Percentiles rank a stretch among this genome's conserved stretches.
phyloP scores from a whole-genome alignment of 129 eudicot genomes.

The Apium graveolens region DNA sequence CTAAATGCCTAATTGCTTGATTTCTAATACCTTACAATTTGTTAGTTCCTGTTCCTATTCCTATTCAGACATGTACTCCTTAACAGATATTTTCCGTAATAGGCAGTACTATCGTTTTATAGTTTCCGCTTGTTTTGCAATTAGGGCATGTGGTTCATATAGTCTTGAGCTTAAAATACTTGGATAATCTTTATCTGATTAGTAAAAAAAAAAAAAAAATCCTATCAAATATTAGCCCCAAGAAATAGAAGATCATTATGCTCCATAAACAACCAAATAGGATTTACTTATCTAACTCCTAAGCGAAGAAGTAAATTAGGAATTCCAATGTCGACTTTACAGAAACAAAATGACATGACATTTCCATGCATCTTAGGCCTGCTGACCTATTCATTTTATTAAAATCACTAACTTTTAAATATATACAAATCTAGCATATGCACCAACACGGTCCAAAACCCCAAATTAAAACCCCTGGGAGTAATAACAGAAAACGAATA shows the following conservation, averaged over 20 bases:
- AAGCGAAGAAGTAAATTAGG: not conserved
- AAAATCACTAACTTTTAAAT: too few species aligned
- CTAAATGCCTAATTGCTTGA: not conserved
- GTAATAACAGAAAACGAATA: too few species aligned
- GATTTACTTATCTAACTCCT: too few species aligned
- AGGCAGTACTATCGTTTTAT: too few species aligned
- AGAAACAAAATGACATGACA: too few species aligned
- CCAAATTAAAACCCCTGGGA: not conserved
- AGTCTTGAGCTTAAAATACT: not conserved
- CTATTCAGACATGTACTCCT: not conserved
- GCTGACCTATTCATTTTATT: not conserved
- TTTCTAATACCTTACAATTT: not conserved
- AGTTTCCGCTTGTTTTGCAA: not conserved
- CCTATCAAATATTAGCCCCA: too few species aligned
- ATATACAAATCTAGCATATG: too few species aligned
- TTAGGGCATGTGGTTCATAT: not conserved
- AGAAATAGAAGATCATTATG: too few species aligned
- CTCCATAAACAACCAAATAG: not conserved
- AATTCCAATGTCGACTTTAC: too few species aligned
- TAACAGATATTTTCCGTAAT: not conserved
- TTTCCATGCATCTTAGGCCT: too few species aligned
- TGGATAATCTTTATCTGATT: not conserved
- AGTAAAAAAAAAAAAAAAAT: too few species aligned
- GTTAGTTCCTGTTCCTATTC: not conserved
- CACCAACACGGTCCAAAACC: not conserved